Conservation (phyloP, 257 asterid genomes). For the Agastache rugosa region DNA sequence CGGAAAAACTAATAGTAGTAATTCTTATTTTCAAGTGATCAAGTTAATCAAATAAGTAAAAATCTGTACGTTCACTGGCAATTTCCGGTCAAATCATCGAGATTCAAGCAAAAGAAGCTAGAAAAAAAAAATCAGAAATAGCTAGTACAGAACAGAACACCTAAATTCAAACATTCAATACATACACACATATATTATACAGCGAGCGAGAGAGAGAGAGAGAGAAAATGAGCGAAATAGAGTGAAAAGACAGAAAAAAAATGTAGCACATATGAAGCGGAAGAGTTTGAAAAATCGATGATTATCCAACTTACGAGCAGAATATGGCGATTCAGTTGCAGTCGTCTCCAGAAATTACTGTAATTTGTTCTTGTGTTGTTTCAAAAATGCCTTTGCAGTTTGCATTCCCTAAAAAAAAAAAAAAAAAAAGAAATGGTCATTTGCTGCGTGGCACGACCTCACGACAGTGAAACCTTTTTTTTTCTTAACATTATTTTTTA, state of each 20-base stretch:
- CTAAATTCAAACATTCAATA: not conserved
- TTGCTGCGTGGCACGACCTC: not conserved
- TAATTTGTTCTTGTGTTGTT: not conserved
- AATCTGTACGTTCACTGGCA: not conserved
- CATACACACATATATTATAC: not conserved
- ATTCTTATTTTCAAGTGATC: not conserved
- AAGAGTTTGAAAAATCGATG: not conserved
- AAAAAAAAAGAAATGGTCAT: not conserved
- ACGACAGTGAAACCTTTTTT: not conserved
- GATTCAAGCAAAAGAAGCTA: slow-evolving; percentile 2
- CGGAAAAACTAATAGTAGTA: not conserved
- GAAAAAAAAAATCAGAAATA: not conserved
- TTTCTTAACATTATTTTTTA: no score
- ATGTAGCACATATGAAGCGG: not conserved
- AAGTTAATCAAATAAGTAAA: not conserved
- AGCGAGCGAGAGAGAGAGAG: not conserved
- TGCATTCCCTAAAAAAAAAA: no score
- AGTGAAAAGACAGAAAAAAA: not conserved
- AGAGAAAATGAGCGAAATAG: not conserved
- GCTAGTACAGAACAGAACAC: not conserved
- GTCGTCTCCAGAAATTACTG: slow-evolving; percentile 20
- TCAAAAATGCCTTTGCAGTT: not conserved
- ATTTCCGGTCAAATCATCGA: not conserved
- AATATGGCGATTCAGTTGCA: slow-evolving; percentile 10
- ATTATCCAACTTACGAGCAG: slow-evolving; percentile 26